These are phyloP conservation scores for Aegilops longissima DNA, from an alignment of 176 grass and related monocot genomes.

Conservation along the genomic window DNA sequence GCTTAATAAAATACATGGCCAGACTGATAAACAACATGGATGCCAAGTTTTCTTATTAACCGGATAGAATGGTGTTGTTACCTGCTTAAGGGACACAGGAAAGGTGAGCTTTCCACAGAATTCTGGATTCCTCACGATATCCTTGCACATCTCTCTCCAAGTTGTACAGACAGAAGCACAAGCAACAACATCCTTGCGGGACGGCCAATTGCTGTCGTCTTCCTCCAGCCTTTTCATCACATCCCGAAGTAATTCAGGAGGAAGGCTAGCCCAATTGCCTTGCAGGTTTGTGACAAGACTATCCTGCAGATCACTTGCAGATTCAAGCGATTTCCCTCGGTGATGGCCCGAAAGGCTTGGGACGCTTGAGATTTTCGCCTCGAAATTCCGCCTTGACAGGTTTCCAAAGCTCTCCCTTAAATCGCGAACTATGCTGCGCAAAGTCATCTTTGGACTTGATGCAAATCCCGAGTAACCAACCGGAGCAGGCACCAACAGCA, in stretches of 20 bases:
- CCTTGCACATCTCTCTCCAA: constrained; percentile 83
- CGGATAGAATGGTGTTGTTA: constrained; percentile 24
- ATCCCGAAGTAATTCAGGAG: constrained; percentile 77
- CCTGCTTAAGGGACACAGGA: constrained; percentile 91
- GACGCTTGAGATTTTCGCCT: constrained; percentile 56
- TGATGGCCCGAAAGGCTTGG: constrained; percentile 38
- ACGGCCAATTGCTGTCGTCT: constrained; percentile 75
- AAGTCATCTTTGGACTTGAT: constrained; percentile 48
- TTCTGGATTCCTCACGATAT: constrained; percentile 83
- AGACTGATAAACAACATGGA: constrained; percentile 3
- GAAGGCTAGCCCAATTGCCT: constrained; percentile 63
- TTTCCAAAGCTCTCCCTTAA: constrained; percentile 70
- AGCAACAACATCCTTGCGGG: constrained; percentile 79
- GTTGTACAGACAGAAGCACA: constrained; percentile 75
- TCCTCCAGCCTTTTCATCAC: constrained; percentile 72
- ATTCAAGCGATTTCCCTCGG: constrained; percentile 47
- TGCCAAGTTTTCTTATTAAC: neutral
- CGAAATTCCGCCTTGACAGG: constrained; percentile 58
- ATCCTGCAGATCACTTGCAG: constrained; percentile 40
- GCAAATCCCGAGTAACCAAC: constrained; percentile 13
- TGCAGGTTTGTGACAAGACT: constrained; percentile 26
- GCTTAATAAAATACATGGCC: neutral
- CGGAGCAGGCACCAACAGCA: neutral
- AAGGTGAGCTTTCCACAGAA: constrained; percentile 85
- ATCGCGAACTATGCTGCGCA: constrained; percentile 67